Evolutionary conservation across 177 flowering plant genomes (phyloP).

Genomic region (Vitis hybrid): DNA sequence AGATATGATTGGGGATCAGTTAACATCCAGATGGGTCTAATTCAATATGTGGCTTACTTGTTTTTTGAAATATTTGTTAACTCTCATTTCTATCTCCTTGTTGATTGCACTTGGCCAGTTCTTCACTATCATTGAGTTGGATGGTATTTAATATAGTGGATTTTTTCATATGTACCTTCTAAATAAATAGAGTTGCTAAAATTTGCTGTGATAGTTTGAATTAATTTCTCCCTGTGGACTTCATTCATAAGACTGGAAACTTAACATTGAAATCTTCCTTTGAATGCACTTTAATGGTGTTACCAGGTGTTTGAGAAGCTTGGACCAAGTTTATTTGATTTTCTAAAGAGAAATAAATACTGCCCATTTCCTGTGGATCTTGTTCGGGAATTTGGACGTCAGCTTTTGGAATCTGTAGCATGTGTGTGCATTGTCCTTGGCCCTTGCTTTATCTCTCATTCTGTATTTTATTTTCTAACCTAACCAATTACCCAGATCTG

Average conservation of each 20-base stretch:
- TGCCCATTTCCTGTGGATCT: slow-evolving; percentile 87
- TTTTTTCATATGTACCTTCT: background rate
- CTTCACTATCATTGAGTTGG: background rate
- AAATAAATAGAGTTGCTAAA: background rate
- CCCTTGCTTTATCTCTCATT: slow-evolving; percentile 17
- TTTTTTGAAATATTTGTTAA: no score
- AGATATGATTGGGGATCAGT: background rate
- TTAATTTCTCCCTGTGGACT: slow-evolving; percentile 3
- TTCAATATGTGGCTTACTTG: background rate
- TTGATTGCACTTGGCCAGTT: no score
- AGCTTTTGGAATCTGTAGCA: slow-evolving; percentile 98
- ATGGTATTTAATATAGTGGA: background rate
- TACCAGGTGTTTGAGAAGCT: slow-evolving; percentile 88
- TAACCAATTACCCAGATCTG: slow-evolving; percentile 20
- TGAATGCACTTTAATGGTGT: slow-evolving; percentile 63
- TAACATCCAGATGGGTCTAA: background rate
- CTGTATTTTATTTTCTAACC: slow-evolving; percentile 17
- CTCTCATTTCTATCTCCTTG: no score
- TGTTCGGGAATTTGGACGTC: slow-evolving; percentile 92
- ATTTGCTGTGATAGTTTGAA: slow-evolving; percentile 7
- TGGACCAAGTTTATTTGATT: slow-evolving; percentile 69
- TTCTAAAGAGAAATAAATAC: slow-evolving; percentile 74
- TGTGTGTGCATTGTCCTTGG: slow-evolving; percentile 73
- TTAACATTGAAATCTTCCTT: slow-evolving; percentile 50
- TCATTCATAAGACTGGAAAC: slow-evolving; percentile 28